phyloP scores from a whole-genome alignment of 202 grass and related monocot species.

The Panicum hallii region DNA sequence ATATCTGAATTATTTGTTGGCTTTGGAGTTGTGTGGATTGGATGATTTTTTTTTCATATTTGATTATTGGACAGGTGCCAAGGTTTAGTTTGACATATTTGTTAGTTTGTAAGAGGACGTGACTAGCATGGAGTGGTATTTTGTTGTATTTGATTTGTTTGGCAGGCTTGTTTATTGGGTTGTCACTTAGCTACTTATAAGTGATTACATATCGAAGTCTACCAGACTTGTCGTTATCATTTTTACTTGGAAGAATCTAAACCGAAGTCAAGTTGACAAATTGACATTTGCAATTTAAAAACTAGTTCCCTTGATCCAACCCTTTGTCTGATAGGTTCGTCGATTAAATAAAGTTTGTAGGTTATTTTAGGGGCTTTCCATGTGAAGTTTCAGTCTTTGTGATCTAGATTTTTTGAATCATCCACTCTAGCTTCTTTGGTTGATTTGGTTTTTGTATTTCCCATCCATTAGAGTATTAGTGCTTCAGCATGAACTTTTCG shows the following conservation, averaged over 20 bases:
- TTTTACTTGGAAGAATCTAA: conserved; percentile 27
- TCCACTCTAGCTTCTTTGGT: background rate
- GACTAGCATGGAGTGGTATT: conserved; percentile 29
- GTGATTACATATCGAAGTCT: background rate
- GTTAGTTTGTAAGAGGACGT: conserved; percentile 24
- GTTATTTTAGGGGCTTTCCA: background rate
- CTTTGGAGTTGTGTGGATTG: background rate
- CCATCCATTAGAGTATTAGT: background rate
- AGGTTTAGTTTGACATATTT: conserved; percentile 14
- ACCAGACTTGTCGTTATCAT: background rate
- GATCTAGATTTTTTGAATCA: background rate
- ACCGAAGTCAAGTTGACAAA: conserved; percentile 30
- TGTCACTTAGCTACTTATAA: conserved; percentile 46
- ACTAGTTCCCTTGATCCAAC: background rate
- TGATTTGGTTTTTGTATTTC: conserved; percentile 20
- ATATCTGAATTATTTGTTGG: background rate
- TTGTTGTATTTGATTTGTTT: conserved; percentile 42
- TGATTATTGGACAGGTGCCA: background rate
- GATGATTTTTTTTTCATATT: background rate
- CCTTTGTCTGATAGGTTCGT: background rate
- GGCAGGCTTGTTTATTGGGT: conserved; percentile 3
- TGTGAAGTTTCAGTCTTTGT: background rate
- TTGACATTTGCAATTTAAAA: background rate
- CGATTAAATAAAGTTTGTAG: conserved; percentile 15
- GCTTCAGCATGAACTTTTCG: conserved; percentile 22